phyloP scores from a whole-genome alignment of 345 rosid genomes.

The Salix udensis region DNA sequence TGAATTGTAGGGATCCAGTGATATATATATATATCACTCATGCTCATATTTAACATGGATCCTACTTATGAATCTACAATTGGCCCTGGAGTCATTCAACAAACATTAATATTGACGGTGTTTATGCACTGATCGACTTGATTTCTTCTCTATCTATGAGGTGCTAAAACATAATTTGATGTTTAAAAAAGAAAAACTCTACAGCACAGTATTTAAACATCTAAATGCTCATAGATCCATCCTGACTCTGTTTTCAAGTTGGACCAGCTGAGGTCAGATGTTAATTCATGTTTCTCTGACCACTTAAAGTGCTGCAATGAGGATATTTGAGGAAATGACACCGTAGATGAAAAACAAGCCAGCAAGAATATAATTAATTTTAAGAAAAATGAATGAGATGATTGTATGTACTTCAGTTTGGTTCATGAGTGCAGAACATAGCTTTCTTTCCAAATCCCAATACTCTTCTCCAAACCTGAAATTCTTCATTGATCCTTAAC shows the following conservation, averaged over 20 bases:
- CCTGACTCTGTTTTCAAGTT: neutral
- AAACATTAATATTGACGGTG: no score
- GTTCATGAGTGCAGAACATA: constrained; percentile 55
- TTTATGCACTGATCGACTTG: no score
- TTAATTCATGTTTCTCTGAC: neutral
- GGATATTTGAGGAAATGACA: neutral
- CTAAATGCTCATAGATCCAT: neutral
- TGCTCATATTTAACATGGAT: neutral
- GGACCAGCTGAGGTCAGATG: neutral
- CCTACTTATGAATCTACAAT: neutral
- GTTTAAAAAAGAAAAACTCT: neutral
- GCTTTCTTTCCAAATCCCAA: constrained; percentile 88
- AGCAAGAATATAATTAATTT: neutral
- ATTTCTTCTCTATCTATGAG: no score
- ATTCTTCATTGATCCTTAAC: constrained; percentile 62
- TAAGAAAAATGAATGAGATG: neutral
- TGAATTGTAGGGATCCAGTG: neutral
- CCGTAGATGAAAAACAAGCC: neutral
- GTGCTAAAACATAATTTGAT: neutral
- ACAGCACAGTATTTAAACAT: neutral
- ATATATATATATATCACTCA: neutral
- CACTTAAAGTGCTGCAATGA: neutral
- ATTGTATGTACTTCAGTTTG: constrained; percentile 41
- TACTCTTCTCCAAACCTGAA: constrained; percentile 72
- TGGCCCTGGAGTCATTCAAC: neutral